Percentiles rank a stretch among this genome's conserved stretches.
Conservation (phyloP, 108 stramenopile genomes). For the Seminavis robusta region DNA sequence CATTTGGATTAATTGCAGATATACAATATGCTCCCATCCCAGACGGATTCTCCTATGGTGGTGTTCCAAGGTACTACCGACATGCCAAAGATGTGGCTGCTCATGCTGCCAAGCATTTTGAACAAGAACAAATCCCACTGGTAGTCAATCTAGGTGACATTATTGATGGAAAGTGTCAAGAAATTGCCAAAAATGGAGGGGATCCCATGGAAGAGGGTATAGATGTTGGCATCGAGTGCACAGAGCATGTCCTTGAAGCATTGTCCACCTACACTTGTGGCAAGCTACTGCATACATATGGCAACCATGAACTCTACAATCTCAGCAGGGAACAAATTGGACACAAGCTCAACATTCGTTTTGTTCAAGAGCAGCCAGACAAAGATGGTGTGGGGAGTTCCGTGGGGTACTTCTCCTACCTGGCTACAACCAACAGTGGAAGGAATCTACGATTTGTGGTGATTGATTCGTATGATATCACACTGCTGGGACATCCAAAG, state of each 20-base stretch:
- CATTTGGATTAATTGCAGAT: conserved; percentile 73
- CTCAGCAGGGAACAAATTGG: conserved; percentile 47
- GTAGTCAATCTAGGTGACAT: conserved; percentile 83
- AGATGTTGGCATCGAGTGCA: conserved; percentile 19
- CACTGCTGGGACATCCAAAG: no score
- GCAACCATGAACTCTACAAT: conserved; percentile 88
- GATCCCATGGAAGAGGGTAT: conserved; percentile 9
- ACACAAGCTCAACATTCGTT: conserved; percentile 63
- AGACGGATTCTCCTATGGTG: conserved; percentile 64
- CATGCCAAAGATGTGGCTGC: conserved; percentile 55
- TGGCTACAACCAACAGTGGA: no score
- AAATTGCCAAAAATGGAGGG: conserved; percentile 32
- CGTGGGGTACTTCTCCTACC: conserved; percentile 30
- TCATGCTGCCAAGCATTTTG: conserved; percentile 62
- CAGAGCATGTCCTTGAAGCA: conserved; percentile 65
- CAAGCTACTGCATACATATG: conserved; percentile 73
- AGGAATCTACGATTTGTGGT: conserved; percentile 53
- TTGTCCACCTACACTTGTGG: conserved; percentile 47
- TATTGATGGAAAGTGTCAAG: conserved; percentile 81
- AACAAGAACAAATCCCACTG: conserved; percentile 42
- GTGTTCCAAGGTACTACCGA: conserved; percentile 72
- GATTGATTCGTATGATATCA: conserved; percentile 75
- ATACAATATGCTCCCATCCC: conserved; percentile 88
- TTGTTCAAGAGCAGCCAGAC: conserved; percentile 48
- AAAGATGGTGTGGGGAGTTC: conserved; percentile 33